Evolutionary conservation across 169 alveolate genomes (phyloP), one percentile per base, ranked within the genome.

Genomic region (Eimeria brunetti): DNA sequence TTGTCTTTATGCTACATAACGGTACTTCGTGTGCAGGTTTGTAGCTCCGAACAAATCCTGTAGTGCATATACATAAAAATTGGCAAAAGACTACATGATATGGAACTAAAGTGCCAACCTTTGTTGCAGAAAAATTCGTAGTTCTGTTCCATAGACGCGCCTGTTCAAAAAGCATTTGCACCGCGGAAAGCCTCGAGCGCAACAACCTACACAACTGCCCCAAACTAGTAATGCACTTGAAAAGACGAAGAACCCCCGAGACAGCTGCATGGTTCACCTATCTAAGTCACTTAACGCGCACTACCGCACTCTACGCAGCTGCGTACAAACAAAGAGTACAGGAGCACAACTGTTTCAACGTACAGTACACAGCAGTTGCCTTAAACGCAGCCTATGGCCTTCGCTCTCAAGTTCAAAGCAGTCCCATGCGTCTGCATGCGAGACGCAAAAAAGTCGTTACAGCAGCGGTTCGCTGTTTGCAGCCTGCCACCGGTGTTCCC

Each of bases 281-380:
- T 73, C 83, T 18, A 33, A 36, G 38, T 16, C 83, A 4, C 60
- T 30, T 73, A 38, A 36, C 9, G 16, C 18, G 53, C 83, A 33
- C 22, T 20, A 12, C 38, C 53, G 51, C 53, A 73, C 83, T 73
- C 53, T 38, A 22, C 33, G 51, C 41, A 38, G 56, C 53, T 73
- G 22, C 83, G 56, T 73, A 38, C 83, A 73, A 38, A 73, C 83
- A 73, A 73, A 73, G 38, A 38, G 83, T 73, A 18, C 83, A 38
- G 56, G 33, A 30, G 78, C 46, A 3, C 78, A 67, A 73, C 5
- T 38, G 30, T 3, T 18, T 73, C 53, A 14, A 36, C 51, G 53
- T 36, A n/a, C 83, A 38, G 83, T 6, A 20, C 53, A 73, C 51
- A 12, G 41, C 83, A 18, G 67, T 24, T 20, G 67, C 67, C 7